Evolutionary conservation across 2,329 filamentous ascomycete species (phyloP).

Genomic region (Phaeosphaeria sp.): DNA sequence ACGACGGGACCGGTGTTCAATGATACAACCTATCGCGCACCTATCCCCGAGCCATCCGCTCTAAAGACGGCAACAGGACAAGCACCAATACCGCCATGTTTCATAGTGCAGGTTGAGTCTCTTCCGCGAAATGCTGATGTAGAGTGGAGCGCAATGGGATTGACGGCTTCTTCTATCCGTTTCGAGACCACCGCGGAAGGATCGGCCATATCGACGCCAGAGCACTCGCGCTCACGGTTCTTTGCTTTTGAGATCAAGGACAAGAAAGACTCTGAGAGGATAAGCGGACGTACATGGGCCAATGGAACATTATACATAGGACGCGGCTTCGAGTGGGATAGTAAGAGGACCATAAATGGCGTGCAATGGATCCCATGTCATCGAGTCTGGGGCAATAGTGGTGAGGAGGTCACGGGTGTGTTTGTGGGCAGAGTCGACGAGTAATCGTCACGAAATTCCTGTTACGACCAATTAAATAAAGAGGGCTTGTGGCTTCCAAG

Average conservation of each 20-base stretch:
- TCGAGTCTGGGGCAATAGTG: slow-evolving; percentile 37
- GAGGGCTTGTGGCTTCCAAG: too few relatives aligned
- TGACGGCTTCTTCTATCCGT: slow-evolving; percentile 34
- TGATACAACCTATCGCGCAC: slow-evolving; percentile 34
- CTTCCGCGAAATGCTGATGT: slow-evolving; percentile 76
- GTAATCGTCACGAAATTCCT: too few relatives aligned
- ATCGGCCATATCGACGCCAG: not conserved
- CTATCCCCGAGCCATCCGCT: slow-evolving; percentile 51
- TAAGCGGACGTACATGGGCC: slow-evolving; percentile 15
- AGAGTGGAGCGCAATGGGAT: slow-evolving; percentile 82
- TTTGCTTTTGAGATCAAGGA: slow-evolving; percentile 19
- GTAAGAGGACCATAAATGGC: slow-evolving; percentile 12
- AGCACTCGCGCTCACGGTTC: slow-evolving; percentile 12
- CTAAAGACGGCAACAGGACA: not conserved
- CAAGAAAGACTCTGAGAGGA: not conserved
- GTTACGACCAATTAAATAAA: too few relatives aligned
- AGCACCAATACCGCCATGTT: slow-evolving; percentile 64
- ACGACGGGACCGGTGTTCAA: slow-evolving; percentile 50
- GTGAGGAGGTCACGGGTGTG: slow-evolving; percentile 30
- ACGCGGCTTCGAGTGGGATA: slow-evolving; percentile 10
- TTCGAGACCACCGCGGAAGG: too few relatives aligned
- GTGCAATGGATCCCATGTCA: slow-evolving; percentile 41
- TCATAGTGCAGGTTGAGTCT: slow-evolving; percentile 76
- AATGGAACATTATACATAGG: slow-evolving; percentile 33
- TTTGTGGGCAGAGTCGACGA: slow-evolving; percentile 33